A percentile compares a stretch with the other conserved stretches of the same genome.
These are phyloP conservation scores for Firmiana major DNA, from an alignment of 345 rosid species.

Conservation along the genomic window DNA sequence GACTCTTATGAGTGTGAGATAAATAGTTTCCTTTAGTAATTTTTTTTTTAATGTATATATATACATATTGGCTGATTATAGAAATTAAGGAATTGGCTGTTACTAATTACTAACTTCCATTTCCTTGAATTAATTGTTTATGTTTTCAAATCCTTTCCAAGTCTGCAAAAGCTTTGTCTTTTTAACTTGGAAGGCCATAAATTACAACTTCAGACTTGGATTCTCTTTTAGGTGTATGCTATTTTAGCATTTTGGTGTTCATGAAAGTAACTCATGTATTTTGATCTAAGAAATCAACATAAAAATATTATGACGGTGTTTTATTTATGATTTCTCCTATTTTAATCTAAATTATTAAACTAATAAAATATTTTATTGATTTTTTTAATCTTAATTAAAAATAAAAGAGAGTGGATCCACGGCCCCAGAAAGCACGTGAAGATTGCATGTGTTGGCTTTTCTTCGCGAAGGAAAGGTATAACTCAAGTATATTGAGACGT, in stretches of 20 bases:
- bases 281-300: background rate
- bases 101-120: background rate
- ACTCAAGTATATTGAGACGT: too few species aligned
- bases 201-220: constrained; percentile 80
- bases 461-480: too few species aligned
- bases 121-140: background rate
- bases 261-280: background rate
- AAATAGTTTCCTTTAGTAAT: background rate
- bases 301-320: background rate
- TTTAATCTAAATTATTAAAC: background rate
- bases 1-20: background rate
- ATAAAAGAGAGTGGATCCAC: too few species aligned
- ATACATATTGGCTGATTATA: background rate
- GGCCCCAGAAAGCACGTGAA: too few species aligned
- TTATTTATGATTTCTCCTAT: background rate
- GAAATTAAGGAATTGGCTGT: background rate
- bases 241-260: background rate
- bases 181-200: constrained; percentile 85
- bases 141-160: constrained; percentile 32
- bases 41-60: background rate
- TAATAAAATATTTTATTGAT: too few species aligned
- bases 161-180: constrained; percentile 61
- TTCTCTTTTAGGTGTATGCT: constrained; percentile 58
- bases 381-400: too few species aligned
- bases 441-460: too few species aligned